A percentile compares a stretch with the other conserved stretches of the same genome.
phyloP scores from a whole-genome alignment of 1,284 basidiomycete genomes.

The Rugosomyces carneus region DNA sequence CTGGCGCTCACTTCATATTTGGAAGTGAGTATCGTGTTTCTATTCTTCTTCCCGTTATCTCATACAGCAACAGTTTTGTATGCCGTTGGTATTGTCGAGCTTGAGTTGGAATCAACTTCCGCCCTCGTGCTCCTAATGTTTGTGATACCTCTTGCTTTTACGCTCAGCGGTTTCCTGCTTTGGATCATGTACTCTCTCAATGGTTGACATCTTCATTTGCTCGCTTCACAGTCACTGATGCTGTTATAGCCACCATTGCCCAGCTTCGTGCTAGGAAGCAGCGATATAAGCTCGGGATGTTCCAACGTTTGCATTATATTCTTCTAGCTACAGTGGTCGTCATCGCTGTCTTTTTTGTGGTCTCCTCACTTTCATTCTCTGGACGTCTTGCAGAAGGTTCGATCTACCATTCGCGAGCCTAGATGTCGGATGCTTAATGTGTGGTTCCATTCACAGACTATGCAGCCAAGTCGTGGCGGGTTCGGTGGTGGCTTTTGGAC shows the following conservation, averaged over 20 bases:
- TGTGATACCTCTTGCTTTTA: conserved; percentile 91
- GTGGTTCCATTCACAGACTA: conserved; percentile 54
- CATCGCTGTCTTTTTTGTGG: conserved; percentile 86
- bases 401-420: conserved; percentile 10
- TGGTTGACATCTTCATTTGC: conserved; percentile 36
- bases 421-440: neutral
- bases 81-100: conserved; percentile 86
- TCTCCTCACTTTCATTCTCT: conserved; percentile 89
- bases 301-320: conserved; percentile 81
- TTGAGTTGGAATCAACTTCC: conserved; percentile 85
- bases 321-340: conserved; percentile 81
- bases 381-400: conserved; percentile 83
- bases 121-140: conserved; percentile 75
- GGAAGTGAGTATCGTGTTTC: conserved; percentile 55
- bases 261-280: conserved; percentile 84
- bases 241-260: conserved; percentile 65
- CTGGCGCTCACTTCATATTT: conserved; percentile 86
- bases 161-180: conserved; percentile 88
- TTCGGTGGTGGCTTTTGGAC: conserved; percentile 94
- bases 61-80: conserved; percentile 61
- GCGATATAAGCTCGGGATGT: conserved; percentile 82
- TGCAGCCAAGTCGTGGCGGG: conserved; percentile 88
- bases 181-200: conserved; percentile 94
- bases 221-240: conserved; percentile 8
- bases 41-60: conserved; percentile 5